Percentiles rank a stretch among this genome's conserved stretches.
These are phyloP conservation scores for Lagerstroemia speciosa DNA, from an alignment of 345 rosid species.

Conservation along the genomic window DNA sequence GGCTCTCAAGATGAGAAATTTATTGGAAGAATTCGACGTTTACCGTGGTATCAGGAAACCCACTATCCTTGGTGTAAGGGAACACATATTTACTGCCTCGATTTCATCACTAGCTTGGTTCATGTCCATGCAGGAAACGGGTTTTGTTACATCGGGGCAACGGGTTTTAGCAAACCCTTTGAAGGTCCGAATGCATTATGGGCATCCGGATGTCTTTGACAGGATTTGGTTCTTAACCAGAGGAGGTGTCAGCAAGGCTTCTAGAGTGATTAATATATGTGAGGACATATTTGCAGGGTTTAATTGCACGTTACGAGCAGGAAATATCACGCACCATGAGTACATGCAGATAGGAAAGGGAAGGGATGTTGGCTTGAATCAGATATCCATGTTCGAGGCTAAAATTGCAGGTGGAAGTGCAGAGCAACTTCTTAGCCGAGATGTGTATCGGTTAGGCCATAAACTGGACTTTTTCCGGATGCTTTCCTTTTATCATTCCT, in stretches of 20 bases:
- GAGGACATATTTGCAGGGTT: conserved; percentile 7
- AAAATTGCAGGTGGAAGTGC: neutral
- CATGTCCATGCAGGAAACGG: conserved; percentile 13
- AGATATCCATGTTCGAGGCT: conserved; percentile 4
- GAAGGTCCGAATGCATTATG: conserved; percentile 39
- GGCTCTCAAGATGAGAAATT: conserved; percentile 85
- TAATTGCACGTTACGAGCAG: neutral
- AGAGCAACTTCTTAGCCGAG: conserved; percentile 5
- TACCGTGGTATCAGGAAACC: conserved; percentile 10
- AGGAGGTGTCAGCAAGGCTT: conserved; percentile 27
- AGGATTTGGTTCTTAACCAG: conserved; percentile 38
- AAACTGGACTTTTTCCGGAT: conserved; percentile 3
- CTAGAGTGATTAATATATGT: neutral
- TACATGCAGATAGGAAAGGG: conserved; percentile 4
- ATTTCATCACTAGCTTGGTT: conserved; percentile 13
- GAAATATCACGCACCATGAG: conserved; percentile 4
- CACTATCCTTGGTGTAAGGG: conserved; percentile 11
- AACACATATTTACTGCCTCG: conserved; percentile 13
- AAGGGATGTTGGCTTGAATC: conserved; percentile 5
- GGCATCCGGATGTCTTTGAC: conserved; percentile 39
- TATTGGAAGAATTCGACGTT: conserved; percentile 70
- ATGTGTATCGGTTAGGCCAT: conserved; percentile 2
- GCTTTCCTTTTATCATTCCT: conserved; percentile 1
- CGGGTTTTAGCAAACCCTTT: conserved; percentile 29
- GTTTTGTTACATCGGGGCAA: conserved; percentile 9